Conservation (phyloP, 805 yeast species). For the Candida railenensis region DNA sequence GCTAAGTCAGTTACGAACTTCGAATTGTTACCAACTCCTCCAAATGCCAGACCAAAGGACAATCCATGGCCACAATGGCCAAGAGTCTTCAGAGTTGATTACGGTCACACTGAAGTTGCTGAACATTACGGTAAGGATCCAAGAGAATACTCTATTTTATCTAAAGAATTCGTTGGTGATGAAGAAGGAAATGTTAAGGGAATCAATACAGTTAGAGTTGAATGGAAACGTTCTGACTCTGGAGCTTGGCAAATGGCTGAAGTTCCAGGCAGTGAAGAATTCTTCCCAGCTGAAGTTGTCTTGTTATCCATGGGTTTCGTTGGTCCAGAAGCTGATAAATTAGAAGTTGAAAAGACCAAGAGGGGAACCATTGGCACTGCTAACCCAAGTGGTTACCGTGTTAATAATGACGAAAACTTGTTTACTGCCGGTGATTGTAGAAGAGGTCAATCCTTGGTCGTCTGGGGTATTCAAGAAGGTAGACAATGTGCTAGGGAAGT, state of each 20-base stretch:
- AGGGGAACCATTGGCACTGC: conserved; percentile 81
- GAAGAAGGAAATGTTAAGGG: conserved; percentile 94
- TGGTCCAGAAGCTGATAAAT: conserved; percentile 88
- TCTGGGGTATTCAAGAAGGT: conserved; percentile 99
- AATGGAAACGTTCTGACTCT: conserved; percentile 92
- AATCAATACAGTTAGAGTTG: conserved; percentile 94
- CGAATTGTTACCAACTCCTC: conserved; percentile 92
- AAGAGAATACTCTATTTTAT: conserved; percentile 91
- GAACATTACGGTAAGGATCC: conserved; percentile 97
- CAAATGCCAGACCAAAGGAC: conserved; percentile 80
- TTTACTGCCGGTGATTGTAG: conserved; percentile 99
- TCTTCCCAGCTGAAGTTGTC: conserved; percentile 92
- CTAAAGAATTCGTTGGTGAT: conserved; percentile 94
- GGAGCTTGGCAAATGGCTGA: conserved; percentile 99
- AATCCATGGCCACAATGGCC: conserved; percentile 99
- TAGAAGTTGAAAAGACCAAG: conserved; percentile 65
- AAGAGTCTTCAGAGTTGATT: conserved; percentile 93
- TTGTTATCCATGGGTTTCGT: conserved; percentile 95
- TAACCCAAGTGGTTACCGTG: conserved; percentile 64
- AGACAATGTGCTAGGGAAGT: conserved; percentile 97
- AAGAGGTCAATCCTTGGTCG: conserved; percentile 96
- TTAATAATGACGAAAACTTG: conserved; percentile 59
- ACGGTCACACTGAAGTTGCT: conserved; percentile 94
- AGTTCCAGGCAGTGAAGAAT: conserved; percentile 90
- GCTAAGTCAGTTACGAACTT: conserved; percentile 92